Evolutionary conservation across 2,329 filamentous ascomycete genomes (phyloP), one percentile per base, ranked within the genome.

Genomic region (Fusarium agapanthi): DNA sequence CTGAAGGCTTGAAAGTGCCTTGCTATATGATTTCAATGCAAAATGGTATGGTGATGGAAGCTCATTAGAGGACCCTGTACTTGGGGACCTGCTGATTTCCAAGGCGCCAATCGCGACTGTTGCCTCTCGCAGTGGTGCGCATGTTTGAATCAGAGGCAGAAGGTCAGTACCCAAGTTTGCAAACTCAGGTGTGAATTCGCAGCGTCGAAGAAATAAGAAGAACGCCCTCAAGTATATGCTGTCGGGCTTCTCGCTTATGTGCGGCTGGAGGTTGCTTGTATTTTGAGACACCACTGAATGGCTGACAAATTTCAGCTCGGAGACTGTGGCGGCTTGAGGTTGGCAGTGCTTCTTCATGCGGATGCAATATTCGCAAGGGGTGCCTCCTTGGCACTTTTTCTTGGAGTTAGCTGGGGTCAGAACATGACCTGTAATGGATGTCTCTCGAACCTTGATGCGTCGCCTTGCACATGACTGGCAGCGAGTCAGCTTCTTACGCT

Each of bases 71-170:
- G 26, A 59, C 6, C 54, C 51, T 3, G 69, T 44, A 2, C 44
- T 63, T 3, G 59, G 61, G 6, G 59, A 32, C 6, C 78, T 69
- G 38, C 76, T 77, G 2, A 74, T 72, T 28, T 79, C 74, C 3
- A 79, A 59, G 1, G 79, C 78, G 1, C 79, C 79, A 35, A 80
- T 76, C 1, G 78, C 77, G 5, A 74, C 38, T 0, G 70, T 67
- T 5, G 75, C 34, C 30, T 77, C 60, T 32, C 45, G 60, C 10
- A 80, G 65, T 0, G 74, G 48, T 1, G 53, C 22, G 1, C 71
- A 76, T 2, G 41, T n/a, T 4, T 71, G 40, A 4, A 79, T 63
- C 1, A 79, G 40, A 6, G 72, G 68, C 1, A 74, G 24, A 15
- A 80, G 58, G 10, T 75, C 69, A 0, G 61, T 16, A 1, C 32